phyloP scores from a whole-genome alignment of 768 basidiomycete genomes.

The Russula olivacea region DNA sequence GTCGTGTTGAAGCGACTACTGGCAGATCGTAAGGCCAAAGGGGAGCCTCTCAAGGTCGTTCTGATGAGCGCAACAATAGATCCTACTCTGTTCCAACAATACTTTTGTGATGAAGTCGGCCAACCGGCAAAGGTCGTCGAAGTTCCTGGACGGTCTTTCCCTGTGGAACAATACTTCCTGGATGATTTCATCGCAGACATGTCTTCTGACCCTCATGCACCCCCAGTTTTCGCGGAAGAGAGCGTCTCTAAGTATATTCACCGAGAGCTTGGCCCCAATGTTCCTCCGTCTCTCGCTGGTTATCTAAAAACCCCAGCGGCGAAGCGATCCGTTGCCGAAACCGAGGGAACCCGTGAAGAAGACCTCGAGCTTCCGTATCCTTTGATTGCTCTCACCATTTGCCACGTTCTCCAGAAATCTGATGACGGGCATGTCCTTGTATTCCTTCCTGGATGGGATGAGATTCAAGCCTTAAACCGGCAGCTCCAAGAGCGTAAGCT shows the following conservation, averaged over 20 bases:
- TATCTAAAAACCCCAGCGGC: slow-evolving; percentile 17
- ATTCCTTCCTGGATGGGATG: slow-evolving; percentile 92
- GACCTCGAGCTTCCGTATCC: slow-evolving; percentile 76
- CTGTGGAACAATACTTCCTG: slow-evolving; percentile 75
- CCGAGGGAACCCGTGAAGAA: slow-evolving; percentile 38
- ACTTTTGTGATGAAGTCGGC: slow-evolving; percentile 65
- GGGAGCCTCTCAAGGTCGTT: slow-evolving; percentile 74
- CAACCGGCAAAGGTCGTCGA: slow-evolving; percentile 65
- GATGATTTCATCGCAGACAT: slow-evolving; percentile 67
- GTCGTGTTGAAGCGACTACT: slow-evolving; percentile 84
- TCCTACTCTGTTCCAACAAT: slow-evolving; percentile 79
- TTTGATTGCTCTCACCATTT: slow-evolving; percentile 74
- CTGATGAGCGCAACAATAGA: slow-evolving; percentile 98
- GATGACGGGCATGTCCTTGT: slow-evolving; percentile 84
- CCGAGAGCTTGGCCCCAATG: slow-evolving; percentile 51
- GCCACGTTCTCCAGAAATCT: slow-evolving; percentile 66
- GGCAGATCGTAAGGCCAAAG: slow-evolving; percentile 61
- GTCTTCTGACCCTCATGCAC: slow-evolving; percentile 33
- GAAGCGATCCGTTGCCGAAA: background rate
- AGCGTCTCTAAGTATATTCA: slow-evolving; percentile 64
- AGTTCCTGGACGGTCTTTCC: slow-evolving; percentile 88
- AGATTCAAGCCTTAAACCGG: slow-evolving; percentile 69
- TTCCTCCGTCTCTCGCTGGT: slow-evolving; percentile 20
- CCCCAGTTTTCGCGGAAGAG: slow-evolving; percentile 69
- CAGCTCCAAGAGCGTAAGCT: slow-evolving; percentile 47